phyloP scores from a whole-genome alignment of 2,329 filamentous ascomycete species.

The Trichophyton simii region DNA sequence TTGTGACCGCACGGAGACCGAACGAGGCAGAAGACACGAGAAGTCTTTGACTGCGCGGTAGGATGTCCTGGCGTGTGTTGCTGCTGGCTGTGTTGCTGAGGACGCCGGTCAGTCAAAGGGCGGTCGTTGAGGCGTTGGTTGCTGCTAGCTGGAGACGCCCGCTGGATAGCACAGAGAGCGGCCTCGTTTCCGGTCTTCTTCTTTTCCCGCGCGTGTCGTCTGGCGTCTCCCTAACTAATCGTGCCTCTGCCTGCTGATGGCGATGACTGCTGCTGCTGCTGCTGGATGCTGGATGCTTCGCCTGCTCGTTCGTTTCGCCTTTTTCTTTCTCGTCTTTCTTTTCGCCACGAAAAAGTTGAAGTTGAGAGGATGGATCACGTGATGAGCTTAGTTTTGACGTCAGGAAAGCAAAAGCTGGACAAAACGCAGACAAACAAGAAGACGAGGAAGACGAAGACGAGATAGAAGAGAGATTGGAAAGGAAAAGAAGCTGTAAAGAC shows the following conservation, averaged over 20 bases:
- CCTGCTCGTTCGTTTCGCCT: not conserved
- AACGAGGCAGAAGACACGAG: too few species aligned
- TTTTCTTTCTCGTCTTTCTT: not conserved
- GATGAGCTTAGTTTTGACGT: not conserved
- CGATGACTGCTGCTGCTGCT: not conserved
- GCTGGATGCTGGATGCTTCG: not conserved
- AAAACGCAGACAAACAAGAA: not conserved
- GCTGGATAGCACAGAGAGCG: not conserved
- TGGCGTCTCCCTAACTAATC: too few species aligned
- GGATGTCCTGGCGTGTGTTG: too few species aligned
- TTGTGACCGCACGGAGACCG: too few species aligned
- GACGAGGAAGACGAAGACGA: not conserved
- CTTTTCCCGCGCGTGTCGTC: too few species aligned
- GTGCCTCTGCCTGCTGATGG: too few species aligned
- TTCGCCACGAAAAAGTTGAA: conserved; percentile 11
- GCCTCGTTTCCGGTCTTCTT: too few species aligned
- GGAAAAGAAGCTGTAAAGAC: not conserved
- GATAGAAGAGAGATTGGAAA: not conserved
- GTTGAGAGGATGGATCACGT: not conserved
- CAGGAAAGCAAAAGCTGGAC: not conserved
- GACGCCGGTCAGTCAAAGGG: too few species aligned
- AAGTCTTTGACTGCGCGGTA: too few species aligned
- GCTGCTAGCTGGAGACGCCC: too few species aligned
- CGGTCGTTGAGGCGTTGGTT: too few species aligned
- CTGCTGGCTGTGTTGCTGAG: too few species aligned